Evolutionary conservation across 2,329 filamentous ascomycete genomes (phyloP), one percentile per base, ranked within the genome.

Genomic region (Colletotrichum chrysophilum): DNA sequence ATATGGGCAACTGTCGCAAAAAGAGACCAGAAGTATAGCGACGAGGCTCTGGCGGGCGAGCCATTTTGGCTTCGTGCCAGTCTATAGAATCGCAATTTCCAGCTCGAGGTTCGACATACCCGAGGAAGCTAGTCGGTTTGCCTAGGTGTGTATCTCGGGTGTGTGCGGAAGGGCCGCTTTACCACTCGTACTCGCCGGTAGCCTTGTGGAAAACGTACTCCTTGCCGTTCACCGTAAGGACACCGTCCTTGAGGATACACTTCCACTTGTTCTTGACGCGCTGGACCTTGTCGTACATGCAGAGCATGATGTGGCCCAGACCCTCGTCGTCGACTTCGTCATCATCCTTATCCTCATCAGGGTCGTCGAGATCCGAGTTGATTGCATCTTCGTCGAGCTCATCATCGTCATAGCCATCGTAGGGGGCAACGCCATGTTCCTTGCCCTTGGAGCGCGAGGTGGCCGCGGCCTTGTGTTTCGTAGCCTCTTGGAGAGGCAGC

Each of bases 211-310:
- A 99, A 78, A 99, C 94, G 82, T 98, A 98, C 85, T 99, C 97
- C 86, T 95, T 98, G 79, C 95, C 95, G 79, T 96, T 96, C 48
- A 98, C 95, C 60, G 95, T 98, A 79, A 99, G 89, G 21, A 99
- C 95, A 24, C 97, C 97, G 81, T 99, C 97, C 88, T 98, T 98
- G 78, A 99, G 92, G 2, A 95, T 96, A 86, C 97, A 99, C 94
- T 99, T 99, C 95, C 95, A 97, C 91, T 97, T 99, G 88, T 98
- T 99, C 93, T 99, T 99, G 81, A 98, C 97, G 64, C 97, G 91
- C 86, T 98, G 96, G 12, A 99, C 97, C 88, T 99, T 99, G 88
- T 99, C 97, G 84, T 99, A 99, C 83, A 98, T 98, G 88, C 97
- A 99, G 55, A 99, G 93, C 95, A 99, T 98, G 83, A 97, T 96